phyloP scores from a whole-genome alignment of 2,329 filamentous ascomycete genomes.

The Botrytis tulipae region DNA sequence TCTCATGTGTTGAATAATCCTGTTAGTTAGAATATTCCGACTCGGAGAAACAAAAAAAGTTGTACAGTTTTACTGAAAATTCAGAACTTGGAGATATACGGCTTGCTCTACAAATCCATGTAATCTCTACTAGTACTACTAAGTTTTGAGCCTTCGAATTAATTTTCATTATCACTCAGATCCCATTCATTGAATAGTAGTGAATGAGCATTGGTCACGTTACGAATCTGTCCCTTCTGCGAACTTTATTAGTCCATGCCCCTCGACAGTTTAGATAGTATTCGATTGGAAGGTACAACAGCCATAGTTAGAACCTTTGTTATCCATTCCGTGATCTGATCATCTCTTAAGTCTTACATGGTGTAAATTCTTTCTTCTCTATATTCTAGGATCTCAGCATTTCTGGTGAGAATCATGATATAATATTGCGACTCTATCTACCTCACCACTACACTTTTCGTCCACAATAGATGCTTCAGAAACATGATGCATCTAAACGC shows the following conservation, averaged over 20 bases:
- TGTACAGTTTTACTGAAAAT: neutral
- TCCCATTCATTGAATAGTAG: neutral
- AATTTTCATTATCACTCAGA: neutral
- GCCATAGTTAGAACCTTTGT: neutral
- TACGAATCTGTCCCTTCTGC: neutral
- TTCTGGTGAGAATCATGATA: neutral
- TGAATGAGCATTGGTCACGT: neutral
- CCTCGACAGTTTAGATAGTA: neutral
- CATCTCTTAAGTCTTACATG: neutral
- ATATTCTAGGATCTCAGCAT: neutral
- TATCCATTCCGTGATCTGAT: neutral
- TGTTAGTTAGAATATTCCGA: neutral
- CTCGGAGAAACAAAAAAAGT: neutral
- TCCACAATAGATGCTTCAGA: neutral
- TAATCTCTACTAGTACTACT: neutral
- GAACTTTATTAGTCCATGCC: neutral
- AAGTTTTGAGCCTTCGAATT: neutral
- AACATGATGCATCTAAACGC: accelerated
- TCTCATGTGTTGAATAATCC: neutral
- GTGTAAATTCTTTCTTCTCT: neutral
- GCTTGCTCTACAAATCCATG: neutral
- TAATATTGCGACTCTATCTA: neutral
- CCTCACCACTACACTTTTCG: neutral
- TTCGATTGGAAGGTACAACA: neutral
- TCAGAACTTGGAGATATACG: neutral